These are phyloP conservation scores for Saccharomycopsis sp. DNA, from an alignment of 805 yeast species.

Conservation along the genomic window DNA sequence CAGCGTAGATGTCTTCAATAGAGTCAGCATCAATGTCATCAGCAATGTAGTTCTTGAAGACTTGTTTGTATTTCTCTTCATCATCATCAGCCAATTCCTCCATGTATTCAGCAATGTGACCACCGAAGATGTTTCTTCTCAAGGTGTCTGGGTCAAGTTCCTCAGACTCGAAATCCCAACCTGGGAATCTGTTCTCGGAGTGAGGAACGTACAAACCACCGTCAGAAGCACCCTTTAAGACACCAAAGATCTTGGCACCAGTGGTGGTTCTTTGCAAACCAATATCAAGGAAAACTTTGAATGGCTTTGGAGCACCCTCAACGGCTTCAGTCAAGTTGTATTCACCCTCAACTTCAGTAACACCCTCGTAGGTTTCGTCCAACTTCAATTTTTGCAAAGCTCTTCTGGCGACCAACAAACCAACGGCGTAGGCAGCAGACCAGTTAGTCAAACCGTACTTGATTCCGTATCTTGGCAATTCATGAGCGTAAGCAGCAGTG, in stretches of 20 bases:
- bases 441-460: constrained; percentile 99
- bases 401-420: constrained; percentile 98
- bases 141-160: constrained; percentile 95
- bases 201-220: constrained; percentile 99
- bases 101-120: constrained; percentile 99
- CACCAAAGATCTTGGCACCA: constrained; percentile 99
- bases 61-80: constrained; percentile 97
- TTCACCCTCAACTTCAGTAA: constrained; percentile 99
- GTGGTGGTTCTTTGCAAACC: constrained; percentile 99
- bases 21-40: constrained; percentile 97
- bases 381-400: constrained; percentile 95
- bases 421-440: constrained; percentile 99
- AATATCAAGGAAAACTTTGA: constrained; percentile 98
- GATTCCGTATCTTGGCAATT: constrained; percentile 96
- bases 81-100: constrained; percentile 99
- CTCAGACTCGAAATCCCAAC: constrained; percentile 98
- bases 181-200: constrained; percentile 99
- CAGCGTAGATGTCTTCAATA: constrained; percentile 89
- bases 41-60: constrained; percentile 93
- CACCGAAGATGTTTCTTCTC: constrained; percentile 99
- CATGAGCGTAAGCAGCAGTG: constrained; percentile 98
- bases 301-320: constrained; percentile 99
- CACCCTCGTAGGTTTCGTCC: constrained; percentile 98
- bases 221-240: constrained; percentile 99
- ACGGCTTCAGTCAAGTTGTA: constrained; percentile 97